Base-by-base conservation (phyloP, 2,329 filamentous ascomycete species). In the Neonectria punicea region DNA sequence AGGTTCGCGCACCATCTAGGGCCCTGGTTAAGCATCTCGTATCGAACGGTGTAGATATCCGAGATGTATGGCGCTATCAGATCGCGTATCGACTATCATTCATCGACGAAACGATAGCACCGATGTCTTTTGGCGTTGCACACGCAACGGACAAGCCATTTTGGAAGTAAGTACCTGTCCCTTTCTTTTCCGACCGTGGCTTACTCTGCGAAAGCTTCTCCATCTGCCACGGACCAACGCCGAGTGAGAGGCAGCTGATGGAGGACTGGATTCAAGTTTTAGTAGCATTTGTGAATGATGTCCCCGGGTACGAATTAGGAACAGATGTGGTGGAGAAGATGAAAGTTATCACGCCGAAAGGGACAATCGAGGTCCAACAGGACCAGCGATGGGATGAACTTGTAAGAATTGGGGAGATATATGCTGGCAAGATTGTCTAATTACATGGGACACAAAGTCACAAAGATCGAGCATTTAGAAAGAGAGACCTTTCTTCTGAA, bases 101-200 rank as follows among this genome's bases (percentile, higher is more conserved):
- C 55, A 83, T 82, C 49, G 74, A 75, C 11, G 77, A 82, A 5
- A 75, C 76, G 8, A 65, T 81, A 4, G 80, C 80, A 1, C 80
- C 81, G 0, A 67, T 62, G 11, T 74, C 72, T 0, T 78, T 74
- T 64, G 78, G 78, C 0, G 77, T 79, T 1, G 71, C 74, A 0
- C 80, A 83, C 66, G 78, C 79, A 5, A 82, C 81, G 80, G 80
- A 82, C 41, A 78, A 76, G 50, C 79, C 80, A 0, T 76, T 82
- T 30, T 82, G 80, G 80, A 82, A 82, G 79, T 82, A 59, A 73
- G 78, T 73, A 30, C 2, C 1, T 22, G 2, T 4, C 22, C 39
- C 4, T 1, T 11, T n/a, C 8, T 49, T 51, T 57, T 71, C 16
- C 2, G 13, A 6, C 5, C 20, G 4, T 16, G 8, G 5, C 18